Percentiles rank a stretch among this genome's conserved stretches.
These are phyloP conservation scores for Clohesyomyces aquaticus DNA, from an alignment of 495 filamentous ascomycete genomes.

Conservation along the genomic window DNA sequence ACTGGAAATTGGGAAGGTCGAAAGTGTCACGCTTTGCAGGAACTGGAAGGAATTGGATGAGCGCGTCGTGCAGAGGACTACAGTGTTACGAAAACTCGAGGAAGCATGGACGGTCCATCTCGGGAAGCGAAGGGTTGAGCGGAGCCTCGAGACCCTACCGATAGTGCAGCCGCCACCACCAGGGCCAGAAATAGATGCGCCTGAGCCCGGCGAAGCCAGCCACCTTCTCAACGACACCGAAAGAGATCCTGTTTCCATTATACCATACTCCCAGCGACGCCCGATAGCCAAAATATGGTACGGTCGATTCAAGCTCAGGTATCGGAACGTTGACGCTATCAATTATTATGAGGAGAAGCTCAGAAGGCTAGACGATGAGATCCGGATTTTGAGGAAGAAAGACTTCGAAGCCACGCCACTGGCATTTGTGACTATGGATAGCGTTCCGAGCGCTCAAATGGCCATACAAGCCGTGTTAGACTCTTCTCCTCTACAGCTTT, in stretches of 20 bases:
- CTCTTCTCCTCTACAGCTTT: constrained; percentile 79
- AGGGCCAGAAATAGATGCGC: constrained; percentile 47
- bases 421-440: constrained; percentile 97
- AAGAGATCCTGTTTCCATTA: constrained; percentile 47
- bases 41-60: constrained; percentile 84
- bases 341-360: constrained; percentile 90
- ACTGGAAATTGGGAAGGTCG: constrained; percentile 89
- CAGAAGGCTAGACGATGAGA: constrained; percentile 77
- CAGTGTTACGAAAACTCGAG: constrained; percentile 73
- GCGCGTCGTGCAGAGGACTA: constrained; percentile 68
- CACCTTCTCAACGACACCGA: constrained; percentile 58
- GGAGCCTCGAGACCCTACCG: constrained; percentile 56
- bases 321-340: constrained; percentile 80
- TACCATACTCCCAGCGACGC: constrained; percentile 55
- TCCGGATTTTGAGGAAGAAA: constrained; percentile 69
- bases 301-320: constrained; percentile 73
- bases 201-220: constrained; percentile 50
- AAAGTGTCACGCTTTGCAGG: constrained; percentile 82
- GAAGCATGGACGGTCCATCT: constrained; percentile 79
- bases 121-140: constrained; percentile 55
- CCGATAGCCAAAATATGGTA: constrained; percentile 79
- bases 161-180: constrained; percentile 55
- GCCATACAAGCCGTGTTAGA: constrained; percentile 91
- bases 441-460: constrained; percentile 91
- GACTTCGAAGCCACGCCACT: constrained; percentile 76